Evolutionary conservation across 306 rosid genomes (phyloP).

Genomic region (Inga leiocalycina): DNA sequence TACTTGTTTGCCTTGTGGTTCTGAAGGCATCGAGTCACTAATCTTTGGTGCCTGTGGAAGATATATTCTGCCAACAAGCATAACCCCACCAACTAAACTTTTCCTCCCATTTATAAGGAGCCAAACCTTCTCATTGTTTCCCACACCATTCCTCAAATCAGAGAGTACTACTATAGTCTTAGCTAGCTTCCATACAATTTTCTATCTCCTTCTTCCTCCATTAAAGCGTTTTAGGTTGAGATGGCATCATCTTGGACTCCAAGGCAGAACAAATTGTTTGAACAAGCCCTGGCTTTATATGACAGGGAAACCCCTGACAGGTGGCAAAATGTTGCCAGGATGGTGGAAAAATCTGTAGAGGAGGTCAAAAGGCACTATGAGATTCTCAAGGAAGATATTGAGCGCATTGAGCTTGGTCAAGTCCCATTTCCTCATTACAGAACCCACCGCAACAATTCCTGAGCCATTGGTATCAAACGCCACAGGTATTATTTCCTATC

Average conservation of each 20-base stretch:
- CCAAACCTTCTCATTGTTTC: conserved; percentile 38
- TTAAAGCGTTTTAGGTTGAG: background rate
- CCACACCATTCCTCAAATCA: conserved; percentile 46
- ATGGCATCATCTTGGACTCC: conserved; percentile 82
- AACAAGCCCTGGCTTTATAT: conserved; percentile 58
- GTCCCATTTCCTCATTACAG: conserved; percentile 61
- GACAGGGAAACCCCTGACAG: conserved; percentile 62
- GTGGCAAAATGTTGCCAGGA: conserved; percentile 60
- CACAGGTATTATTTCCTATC: conserved; percentile 22
- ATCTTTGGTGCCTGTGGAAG: conserved; percentile 39
- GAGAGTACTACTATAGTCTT: background rate
- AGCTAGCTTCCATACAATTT: background rate
- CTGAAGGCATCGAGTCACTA: conserved; percentile 37
- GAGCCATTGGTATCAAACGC: background rate
- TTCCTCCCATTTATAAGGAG: conserved; percentile 71
- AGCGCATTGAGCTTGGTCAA: conserved; percentile 58
- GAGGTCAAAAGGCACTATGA: conserved; percentile 66
- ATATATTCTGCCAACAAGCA: conserved; percentile 49
- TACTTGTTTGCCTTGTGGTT: conserved; percentile 47
- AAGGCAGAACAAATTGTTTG: conserved; percentile 69
- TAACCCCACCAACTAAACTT: conserved; percentile 54
- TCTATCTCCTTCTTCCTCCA: background rate
- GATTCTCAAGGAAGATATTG: conserved; percentile 56
- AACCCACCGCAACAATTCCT: conserved; percentile 38
- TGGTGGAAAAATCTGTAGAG: conserved; percentile 59